A percentile compares a stretch with the other conserved stretches of the same genome.
These are phyloP conservation scores for Ophiosphaerella korrae DNA, from an alignment of 2,329 filamentous ascomycete genomes.

Conservation along the genomic window DNA sequence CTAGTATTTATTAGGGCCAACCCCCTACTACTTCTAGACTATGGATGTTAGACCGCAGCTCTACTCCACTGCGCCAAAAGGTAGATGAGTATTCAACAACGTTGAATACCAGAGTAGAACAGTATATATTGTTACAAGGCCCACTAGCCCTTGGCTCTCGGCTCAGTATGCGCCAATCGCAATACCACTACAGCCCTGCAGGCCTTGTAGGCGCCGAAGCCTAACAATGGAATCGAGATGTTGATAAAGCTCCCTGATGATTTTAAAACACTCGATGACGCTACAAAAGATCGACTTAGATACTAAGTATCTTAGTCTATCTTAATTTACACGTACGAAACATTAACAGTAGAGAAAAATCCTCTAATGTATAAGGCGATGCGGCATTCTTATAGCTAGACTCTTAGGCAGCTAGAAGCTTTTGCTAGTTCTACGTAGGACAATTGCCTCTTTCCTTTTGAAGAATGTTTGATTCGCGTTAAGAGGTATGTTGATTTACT, in stretches of 20 bases:
- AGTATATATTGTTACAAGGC: no score
- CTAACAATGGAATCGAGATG: slow-evolving; percentile 32
- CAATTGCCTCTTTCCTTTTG: slow-evolving; percentile 27
- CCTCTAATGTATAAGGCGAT: slow-evolving; percentile 33
- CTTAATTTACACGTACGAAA: slow-evolving; percentile 29
- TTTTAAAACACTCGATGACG: slow-evolving; percentile 30
- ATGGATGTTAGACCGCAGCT: no score
- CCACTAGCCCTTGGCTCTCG: no score
- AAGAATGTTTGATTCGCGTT: slow-evolving; percentile 30
- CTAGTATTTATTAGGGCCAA: slow-evolving; percentile 31
- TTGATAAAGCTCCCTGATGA: slow-evolving; percentile 33
- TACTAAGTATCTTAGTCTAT: slow-evolving; percentile 34
- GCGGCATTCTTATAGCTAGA: slow-evolving; percentile 28
- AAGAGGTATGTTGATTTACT: slow-evolving; percentile 22
- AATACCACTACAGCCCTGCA: no score
- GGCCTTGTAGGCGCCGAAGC: no score
- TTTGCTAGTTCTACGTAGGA: slow-evolving; percentile 34
- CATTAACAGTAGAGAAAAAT: slow-evolving; percentile 25
- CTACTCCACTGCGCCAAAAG: no score
- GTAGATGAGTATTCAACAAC: no score
- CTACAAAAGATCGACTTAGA: slow-evolving; percentile 24
- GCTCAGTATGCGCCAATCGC: no score
- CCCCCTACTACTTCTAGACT: slow-evolving; percentile 30
- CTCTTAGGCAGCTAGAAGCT: slow-evolving; percentile 34
- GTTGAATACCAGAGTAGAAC: no score